Evolutionary conservation across 2,329 filamentous ascomycete species (phyloP).

Genomic region (Podosphaera leucotricha): DNA sequence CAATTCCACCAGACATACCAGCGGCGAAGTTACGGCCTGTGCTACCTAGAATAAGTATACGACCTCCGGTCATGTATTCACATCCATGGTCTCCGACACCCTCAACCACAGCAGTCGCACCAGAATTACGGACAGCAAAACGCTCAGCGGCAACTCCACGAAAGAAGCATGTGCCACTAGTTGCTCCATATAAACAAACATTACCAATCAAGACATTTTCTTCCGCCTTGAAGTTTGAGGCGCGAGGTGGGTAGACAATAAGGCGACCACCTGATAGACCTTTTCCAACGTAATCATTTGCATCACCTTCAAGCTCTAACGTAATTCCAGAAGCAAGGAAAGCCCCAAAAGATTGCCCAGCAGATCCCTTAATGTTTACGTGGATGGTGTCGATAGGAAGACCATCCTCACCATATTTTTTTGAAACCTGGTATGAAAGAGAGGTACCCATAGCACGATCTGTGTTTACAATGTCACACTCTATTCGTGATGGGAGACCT

Average conservation of each 20-base stretch:
- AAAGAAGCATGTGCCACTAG: constrained; percentile 82
- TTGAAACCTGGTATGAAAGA: constrained; percentile 86
- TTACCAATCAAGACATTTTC: constrained; percentile 90
- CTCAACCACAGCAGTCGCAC: constrained; percentile 87
- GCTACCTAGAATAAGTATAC: constrained; percentile 62
- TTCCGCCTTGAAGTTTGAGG: constrained; percentile 82
- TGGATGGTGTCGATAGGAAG: constrained; percentile 85
- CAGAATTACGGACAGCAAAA: constrained; percentile 90
- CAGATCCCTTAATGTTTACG: constrained; percentile 87
- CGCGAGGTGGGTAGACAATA: constrained; percentile 78
- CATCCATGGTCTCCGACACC: constrained; percentile 90
- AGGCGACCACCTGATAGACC: constrained; percentile 79
- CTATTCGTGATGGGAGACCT: constrained; percentile 74
- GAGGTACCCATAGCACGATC: constrained; percentile 86
- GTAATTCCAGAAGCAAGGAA: constrained; percentile 86
- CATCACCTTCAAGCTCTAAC: constrained; percentile 80
- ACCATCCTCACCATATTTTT: constrained; percentile 71
- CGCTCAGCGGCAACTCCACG: constrained; percentile 88
- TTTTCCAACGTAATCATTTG: constrained; percentile 95
- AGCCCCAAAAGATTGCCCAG: constrained; percentile 88
- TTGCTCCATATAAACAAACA: constrained; percentile 85
- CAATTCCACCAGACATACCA: constrained; percentile 96
- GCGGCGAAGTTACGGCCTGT: constrained; percentile 95
- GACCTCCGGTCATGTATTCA: constrained; percentile 97
- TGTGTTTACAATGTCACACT: constrained; percentile 91